Evolutionary conservation across 2,329 filamentous ascomycete genomes (phyloP), one percentile per base, ranked within the genome.

Genomic region (Raffaelea albimanens): DNA sequence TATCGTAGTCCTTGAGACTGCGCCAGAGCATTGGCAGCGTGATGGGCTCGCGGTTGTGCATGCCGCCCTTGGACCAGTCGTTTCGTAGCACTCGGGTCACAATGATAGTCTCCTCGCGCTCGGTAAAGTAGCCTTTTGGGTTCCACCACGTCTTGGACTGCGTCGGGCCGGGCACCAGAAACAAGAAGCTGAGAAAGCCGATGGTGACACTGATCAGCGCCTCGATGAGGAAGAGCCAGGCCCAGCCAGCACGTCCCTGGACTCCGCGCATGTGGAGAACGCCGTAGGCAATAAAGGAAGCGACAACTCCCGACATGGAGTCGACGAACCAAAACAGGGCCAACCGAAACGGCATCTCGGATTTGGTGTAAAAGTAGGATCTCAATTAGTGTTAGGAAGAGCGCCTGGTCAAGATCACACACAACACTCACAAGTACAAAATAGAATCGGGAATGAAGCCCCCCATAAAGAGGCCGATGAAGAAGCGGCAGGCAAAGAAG

Each of bases 1-100:
- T 33, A 31, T 53, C 51, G 18, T 29, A 51, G 45, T 46, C 78
- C 4, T 63, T 65, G 1, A 79, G 58, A 5, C 70, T 69, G 18
- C 72, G 59, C 69, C 72, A 77, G 2, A 80, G 66, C 2, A 69
- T 59, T 4, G 58, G 62, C 1, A 63, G 65, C 0, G 72, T 75
- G 31, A 80, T 70, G 0, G 71, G 69, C 56, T 79, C 65, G 3
- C 76, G 69, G 52, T 80, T 80, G 55, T 80, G 74, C 73, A 82
- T 79, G 45, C 71, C 70, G 42, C 72, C 72, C 55, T 78, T 78
- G 38, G 66, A 69, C 0, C 77, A 78, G 48, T 81, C 79, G 38
- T 83, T 79, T 1, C 79, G 71, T 10, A 71, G 54, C 8, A 70
- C 59, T 1, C 80, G 66, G 52, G 81, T 82, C 22, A 82, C 75